Evolutionary conservation across 306 rosid species (phyloP), one percentile per base, ranked within the genome.

Genomic region (Nissolia schottii): DNA sequence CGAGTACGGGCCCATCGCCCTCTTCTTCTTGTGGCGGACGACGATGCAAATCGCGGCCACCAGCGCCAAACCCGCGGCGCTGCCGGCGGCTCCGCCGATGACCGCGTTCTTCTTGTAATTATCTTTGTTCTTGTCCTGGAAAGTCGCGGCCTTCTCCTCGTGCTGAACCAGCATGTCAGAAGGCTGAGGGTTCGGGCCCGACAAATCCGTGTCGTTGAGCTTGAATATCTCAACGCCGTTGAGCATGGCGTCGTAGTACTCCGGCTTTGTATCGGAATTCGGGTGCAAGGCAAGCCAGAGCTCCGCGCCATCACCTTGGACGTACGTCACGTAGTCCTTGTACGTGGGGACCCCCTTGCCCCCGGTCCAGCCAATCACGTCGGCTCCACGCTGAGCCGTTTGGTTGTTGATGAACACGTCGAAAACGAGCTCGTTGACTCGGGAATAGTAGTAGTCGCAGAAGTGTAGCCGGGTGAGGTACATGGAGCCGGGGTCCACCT

Each of bases 161-260:
- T 76, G 28, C 7, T 77, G 8, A 11, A 48, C 0, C 13, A 83
- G 22, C 87, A 85, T 74, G 1, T 58, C 70, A 7, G 85, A 83
- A 56, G 83, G 90, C 8, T 32, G 64, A 70, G 90, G 87, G 68
- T 85, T 85, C 7, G 83, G 85, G 14, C 87, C 90, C 2, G 90
- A 82, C n/a, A 85, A 51, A 32, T 54, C n/a, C 24, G 85, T 65
- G 13, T 83, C 87, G 41, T 76, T 80, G 18, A 83, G 27, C 75
- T 85, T 85, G 64, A 82, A 85, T 4, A 85, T 53, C 80, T 85
- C 90, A 1, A 85, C 23, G 18, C 90, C 90, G 29, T 80, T 85
- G 1, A 85, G 77, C 1, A 85, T 3, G 1, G 80, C 83, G n/a
- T 85, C 90, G 1, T 37, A 82, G 55, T 4, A 82, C 13, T 77